Percentiles rank a stretch among this genome's conserved stretches.
phyloP scores from a whole-genome alignment of 1,284 basidiomycete genomes.

The Trichosporon coremiiforme region DNA sequence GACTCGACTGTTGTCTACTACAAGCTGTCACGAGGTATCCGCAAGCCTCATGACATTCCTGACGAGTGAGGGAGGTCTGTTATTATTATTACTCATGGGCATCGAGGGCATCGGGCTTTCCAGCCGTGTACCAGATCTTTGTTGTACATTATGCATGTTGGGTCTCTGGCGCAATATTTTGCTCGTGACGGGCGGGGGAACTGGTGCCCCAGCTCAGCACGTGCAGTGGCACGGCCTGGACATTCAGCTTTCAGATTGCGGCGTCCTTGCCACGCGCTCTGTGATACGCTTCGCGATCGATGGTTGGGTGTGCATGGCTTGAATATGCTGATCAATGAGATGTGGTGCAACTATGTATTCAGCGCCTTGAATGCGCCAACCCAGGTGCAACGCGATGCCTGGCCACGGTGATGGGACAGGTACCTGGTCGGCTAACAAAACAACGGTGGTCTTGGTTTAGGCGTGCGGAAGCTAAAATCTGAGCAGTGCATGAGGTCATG shows the following conservation, averaged over 20 bases:
- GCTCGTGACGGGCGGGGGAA: neutral
- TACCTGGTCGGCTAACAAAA: neutral
- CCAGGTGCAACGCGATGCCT: neutral
- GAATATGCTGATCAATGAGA: neutral
- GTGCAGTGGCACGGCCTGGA: neutral
- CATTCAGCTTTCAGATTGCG: no score
- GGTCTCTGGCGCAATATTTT: neutral
- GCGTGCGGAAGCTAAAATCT: constrained; percentile 18
- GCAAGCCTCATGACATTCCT: constrained; percentile 57
- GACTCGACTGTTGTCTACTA: constrained; percentile 58
- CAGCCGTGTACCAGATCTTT: neutral
- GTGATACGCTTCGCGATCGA: neutral
- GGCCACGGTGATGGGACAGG: neutral
- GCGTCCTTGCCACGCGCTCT: neutral
- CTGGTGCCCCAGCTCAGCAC: neutral
- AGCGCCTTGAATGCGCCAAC: neutral
- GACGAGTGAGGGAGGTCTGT: constrained; percentile 44
- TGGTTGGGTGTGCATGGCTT: neutral
- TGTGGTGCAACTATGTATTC: neutral
- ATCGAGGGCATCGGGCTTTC: neutral
- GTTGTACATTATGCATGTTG: constrained; percentile 21
- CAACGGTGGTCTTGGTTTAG: neutral
- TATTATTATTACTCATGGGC: neutral
- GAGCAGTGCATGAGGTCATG: constrained; percentile 15
- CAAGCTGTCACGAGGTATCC: constrained; percentile 55